These are phyloP conservation scores for Termitomyces sp. DNA, from an alignment of 768 basidiomycete species.

Conservation along the genomic window DNA sequence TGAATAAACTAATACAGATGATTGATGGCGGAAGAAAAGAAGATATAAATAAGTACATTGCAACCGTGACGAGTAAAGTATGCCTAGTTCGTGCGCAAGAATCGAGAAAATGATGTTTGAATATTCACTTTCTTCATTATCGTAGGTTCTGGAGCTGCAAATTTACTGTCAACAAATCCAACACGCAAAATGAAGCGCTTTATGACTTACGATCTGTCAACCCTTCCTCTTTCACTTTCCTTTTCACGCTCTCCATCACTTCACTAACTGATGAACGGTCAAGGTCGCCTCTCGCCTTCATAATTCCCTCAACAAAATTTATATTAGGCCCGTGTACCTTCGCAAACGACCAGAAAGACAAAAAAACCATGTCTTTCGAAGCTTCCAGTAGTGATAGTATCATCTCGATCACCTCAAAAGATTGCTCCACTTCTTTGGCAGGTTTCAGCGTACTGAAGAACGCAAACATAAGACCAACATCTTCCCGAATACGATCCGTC, in stretches of 20 bases:
- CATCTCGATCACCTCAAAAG: conserved; percentile 85
- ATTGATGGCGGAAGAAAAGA: conserved; percentile 2
- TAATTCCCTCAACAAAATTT: conserved; percentile 83
- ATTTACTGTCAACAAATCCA: background rate
- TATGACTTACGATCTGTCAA: conserved; percentile 73
- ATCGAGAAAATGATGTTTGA: conserved; percentile 69
- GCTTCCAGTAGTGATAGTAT: conserved; percentile 79
- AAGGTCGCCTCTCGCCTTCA: conserved; percentile 86
- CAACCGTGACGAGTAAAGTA: conserved; percentile 1
- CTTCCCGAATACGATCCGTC: conserved; percentile 76
- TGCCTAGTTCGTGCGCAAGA: conserved; percentile 48
- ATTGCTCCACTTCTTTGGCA: conserved; percentile 71
- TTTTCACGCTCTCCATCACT: conserved; percentile 89
- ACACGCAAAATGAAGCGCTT: background rate
- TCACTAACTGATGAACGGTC: conserved; percentile 86
- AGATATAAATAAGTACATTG: conserved; percentile 2
- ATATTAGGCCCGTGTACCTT: conserved; percentile 92
- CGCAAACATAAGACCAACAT: conserved; percentile 69
- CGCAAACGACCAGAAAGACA: conserved; percentile 93
- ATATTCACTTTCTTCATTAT: conserved; percentile 89
- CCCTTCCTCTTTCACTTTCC: conserved; percentile 89
- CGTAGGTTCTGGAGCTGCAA: conserved; percentile 73
- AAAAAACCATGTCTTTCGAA: conserved; percentile 82
- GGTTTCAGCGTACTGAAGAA: conserved; percentile 82
- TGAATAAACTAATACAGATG: conserved; percentile 16